phyloP scores from a whole-genome alignment of 2,329 filamentous ascomycete genomes.

The Ceratocystis albifundus region DNA sequence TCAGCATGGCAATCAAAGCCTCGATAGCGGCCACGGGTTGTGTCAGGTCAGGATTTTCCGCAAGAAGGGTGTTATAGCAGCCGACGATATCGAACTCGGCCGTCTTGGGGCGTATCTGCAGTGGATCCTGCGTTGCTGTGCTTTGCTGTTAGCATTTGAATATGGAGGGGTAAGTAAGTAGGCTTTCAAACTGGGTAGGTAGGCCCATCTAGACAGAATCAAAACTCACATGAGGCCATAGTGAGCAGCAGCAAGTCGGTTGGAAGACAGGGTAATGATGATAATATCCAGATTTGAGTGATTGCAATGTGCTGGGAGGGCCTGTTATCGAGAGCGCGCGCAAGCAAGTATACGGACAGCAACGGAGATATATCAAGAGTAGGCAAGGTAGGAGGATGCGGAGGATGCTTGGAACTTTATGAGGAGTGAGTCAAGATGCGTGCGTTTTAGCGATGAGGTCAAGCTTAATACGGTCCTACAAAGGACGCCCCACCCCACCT shows the following conservation, averaged over 20 bases:
- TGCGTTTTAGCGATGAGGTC: conserved; percentile 9
- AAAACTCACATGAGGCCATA: not conserved
- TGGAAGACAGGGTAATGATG: not conserved
- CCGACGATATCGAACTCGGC: conserved; percentile 40
- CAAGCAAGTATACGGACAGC: not conserved
- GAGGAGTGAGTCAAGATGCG: conserved; percentile 11
- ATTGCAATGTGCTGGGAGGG: not conserved
- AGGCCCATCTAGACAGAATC: not conserved
- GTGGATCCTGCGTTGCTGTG: not conserved
- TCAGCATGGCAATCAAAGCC: conserved; percentile 75
- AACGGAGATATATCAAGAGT: not conserved
- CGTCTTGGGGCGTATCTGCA: conserved; percentile 20
- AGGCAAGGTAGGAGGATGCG: too few species aligned
- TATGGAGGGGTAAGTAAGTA: not conserved
- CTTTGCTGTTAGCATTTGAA: not conserved
- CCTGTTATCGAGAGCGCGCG: not conserved
- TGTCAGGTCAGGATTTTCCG: conserved; percentile 68
- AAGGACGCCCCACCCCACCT: not conserved
- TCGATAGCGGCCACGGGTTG: conserved; percentile 95
- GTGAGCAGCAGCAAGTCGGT: not conserved
- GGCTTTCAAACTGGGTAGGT: not conserved
- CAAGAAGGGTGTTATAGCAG: conserved; percentile 44
- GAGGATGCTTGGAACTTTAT: not conserved
- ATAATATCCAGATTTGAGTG: not conserved
- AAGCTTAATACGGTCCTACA: not conserved